Evolutionary conservation across 2,329 filamentous ascomycete species (phyloP), one percentile per base, ranked within the genome.

Genomic region (Trichoderma simmonsii): DNA sequence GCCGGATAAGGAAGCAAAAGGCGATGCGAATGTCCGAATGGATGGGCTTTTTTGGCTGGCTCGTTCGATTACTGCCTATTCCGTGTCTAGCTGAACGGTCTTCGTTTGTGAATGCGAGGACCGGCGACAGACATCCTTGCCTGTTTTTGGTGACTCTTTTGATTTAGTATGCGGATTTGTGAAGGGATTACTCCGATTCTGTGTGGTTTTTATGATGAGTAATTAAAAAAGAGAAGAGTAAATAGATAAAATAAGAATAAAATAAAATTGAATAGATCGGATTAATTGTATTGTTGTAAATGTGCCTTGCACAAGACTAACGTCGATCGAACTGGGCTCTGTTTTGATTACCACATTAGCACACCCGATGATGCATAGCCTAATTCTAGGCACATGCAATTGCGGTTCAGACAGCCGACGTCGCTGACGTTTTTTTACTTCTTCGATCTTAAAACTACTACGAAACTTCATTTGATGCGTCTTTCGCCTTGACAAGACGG

Each of bases 1-100:
- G 15, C 65, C 65, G 48, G 24, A 68, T 59, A 18, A 14, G 65
- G 65, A 68, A 68, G 65, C 54, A 68, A 68, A 68, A 68, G 65
- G 65, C 65, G 65, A 68, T 59, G 54, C 36, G 39, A 57, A 32
- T 28, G n/a, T 24, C 59, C 32, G 48, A 48, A n/a, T 48, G 18
- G 43, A 21, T 51, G n/a, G 9, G 7, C 3, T 24, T 51, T 21
- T 11, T 51, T 48, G 15, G 43, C 9, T 6, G n/a, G 48, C n/a
- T 24, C 48, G 48, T 51, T 21, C n/a, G 48, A 51, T 51, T 51
- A 51, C n/a, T 51, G 48, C 48, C 48, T 51, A 24, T 21, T 51
- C 9, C n/a, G 48, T 51, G 48, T 51, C 48, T 51, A 51, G 48
- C n/a, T 51, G 48, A 24, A 51, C 2, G 15, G 36, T 18, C 36